Evolutionary conservation across 2,329 filamentous ascomycete genomes (phyloP).

Genomic region (Phialophora macrospora): DNA sequence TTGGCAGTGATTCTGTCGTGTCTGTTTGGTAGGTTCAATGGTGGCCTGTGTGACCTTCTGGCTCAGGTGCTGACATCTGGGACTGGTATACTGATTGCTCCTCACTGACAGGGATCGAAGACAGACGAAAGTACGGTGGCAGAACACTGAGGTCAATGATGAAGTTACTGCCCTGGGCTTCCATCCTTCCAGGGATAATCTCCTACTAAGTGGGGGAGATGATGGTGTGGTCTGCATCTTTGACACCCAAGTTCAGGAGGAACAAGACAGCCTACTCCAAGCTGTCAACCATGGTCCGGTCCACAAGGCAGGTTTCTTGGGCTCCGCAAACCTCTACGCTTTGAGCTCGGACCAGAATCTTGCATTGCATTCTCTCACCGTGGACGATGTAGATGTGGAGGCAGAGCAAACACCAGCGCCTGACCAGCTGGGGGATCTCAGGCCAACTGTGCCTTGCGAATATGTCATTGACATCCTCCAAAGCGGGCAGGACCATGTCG

Average conservation of each 20-base stretch:
- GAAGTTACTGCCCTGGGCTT: constrained; percentile 64
- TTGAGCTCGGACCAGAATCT: constrained; percentile 67
- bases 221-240: constrained; percentile 68
- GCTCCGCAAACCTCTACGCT: constrained; percentile 58
- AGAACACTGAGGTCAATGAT: constrained; percentile 57
- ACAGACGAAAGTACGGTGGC: constrained; percentile 35
- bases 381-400: constrained; percentile 51
- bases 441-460: constrained; percentile 60
- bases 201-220: constrained; percentile 65
- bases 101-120: constrained; percentile 47
- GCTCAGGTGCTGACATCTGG: no score
- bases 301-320: constrained; percentile 65
- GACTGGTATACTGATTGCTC: neutral
- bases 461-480: constrained; percentile 62
- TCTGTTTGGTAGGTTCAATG: constrained; percentile 36
- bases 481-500: constrained; percentile 33
- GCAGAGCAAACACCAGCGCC: constrained; percentile 56
- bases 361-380: constrained; percentile 58
- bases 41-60: neutral
- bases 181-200: constrained; percentile 57
- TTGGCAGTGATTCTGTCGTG: constrained; percentile 37
- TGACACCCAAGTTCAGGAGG: constrained; percentile 60
- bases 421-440: constrained; percentile 61
- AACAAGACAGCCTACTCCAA: constrained; percentile 67
- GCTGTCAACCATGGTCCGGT: constrained; percentile 68